phyloP scores from a whole-genome alignment of 495 filamentous ascomycete genomes.

The Cercophora newfieldiana region DNA sequence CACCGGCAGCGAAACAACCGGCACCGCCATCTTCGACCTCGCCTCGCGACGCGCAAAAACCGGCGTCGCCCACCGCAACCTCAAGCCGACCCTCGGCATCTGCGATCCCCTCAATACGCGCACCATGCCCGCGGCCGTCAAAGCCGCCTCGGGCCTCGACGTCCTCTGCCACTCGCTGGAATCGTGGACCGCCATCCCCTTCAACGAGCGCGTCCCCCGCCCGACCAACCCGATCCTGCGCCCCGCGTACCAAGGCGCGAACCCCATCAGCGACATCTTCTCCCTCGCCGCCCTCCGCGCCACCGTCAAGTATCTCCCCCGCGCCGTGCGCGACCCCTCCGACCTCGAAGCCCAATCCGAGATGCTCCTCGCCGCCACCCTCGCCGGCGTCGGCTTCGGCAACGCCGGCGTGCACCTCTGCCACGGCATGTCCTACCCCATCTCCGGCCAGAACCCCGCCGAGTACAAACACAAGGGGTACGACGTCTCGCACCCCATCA shows the following conservation, averaged over 20 bases:
- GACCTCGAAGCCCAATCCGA: slow-evolving; percentile 87
- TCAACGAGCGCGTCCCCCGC: slow-evolving; percentile 76
- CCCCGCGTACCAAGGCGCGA: slow-evolving; percentile 94
- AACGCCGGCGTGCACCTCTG: slow-evolving; percentile 97
- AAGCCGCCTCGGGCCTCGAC: slow-evolving; percentile 84
- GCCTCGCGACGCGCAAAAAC: slow-evolving; percentile 88
- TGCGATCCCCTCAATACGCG: slow-evolving; percentile 93
- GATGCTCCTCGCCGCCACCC: slow-evolving; percentile 92
- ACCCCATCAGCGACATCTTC: slow-evolving; percentile 97
- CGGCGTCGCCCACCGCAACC: slow-evolving; percentile 88
- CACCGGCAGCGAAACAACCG: slow-evolving; percentile 93
- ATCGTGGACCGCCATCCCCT: slow-evolving; percentile 95
- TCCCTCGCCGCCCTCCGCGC: slow-evolving; percentile 75
- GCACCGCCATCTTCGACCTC: slow-evolving; percentile 96
- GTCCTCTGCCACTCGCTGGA: slow-evolving; percentile 93
- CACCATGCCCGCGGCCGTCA: slow-evolving; percentile 92
- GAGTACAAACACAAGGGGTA: slow-evolving; percentile 83
- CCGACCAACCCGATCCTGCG: slow-evolving; percentile 87
- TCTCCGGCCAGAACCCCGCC: slow-evolving; percentile 87
- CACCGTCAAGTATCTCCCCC: slow-evolving; percentile 87
- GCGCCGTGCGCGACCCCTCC: slow-evolving; percentile 80
- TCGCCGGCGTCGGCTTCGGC: slow-evolving; percentile 94
- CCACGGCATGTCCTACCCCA: slow-evolving; percentile 95
- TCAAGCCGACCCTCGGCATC: slow-evolving; percentile 94
- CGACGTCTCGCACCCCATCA: slow-evolving; percentile 69